phyloP scores from a whole-genome alignment of 2,329 filamentous ascomycete genomes.

The Aurifilum marmelostoma region DNA sequence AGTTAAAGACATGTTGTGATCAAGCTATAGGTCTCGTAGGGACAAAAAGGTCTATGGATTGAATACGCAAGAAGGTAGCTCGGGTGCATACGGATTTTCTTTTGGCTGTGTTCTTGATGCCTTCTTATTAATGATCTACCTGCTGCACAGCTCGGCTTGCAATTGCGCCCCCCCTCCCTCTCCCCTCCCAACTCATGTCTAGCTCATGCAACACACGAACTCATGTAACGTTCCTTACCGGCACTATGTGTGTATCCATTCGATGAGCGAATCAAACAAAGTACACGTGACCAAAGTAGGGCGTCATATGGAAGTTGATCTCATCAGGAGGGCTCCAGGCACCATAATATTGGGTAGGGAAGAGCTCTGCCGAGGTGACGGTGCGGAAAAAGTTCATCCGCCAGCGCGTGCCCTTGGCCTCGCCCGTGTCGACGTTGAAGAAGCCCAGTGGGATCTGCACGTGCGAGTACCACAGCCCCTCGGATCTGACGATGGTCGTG shows the following conservation, averaged over 20 bases:
- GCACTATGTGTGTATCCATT: neutral
- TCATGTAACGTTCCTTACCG: neutral
- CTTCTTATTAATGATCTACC: neutral
- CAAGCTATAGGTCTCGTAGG: no score
- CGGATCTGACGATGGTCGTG: conserved; percentile 44
- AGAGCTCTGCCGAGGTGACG: conserved; percentile 46
- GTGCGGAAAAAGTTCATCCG: conserved; percentile 58
- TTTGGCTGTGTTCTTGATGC: neutral
- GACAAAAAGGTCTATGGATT: no score
- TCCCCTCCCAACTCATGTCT: no score
- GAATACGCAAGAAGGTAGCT: no score
- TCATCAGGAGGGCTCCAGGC: conserved; percentile 51
- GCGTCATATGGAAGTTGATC: conserved; percentile 53
- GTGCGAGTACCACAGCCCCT: conserved; percentile 45
- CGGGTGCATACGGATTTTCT: no score
- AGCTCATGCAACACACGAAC: neutral
- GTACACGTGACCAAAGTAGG: conserved; percentile 46
- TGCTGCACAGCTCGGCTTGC: neutral
- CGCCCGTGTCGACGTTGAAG: conserved; percentile 51
- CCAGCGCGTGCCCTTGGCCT: conserved; percentile 49
- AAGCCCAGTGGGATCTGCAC: conserved; percentile 50
- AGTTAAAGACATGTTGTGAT: no score
- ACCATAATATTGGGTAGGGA: conserved; percentile 48
- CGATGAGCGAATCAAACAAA: conserved; percentile 38
- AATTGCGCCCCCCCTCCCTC: no score